Percentiles rank a stretch among this genome's conserved stretches.
Evolutionary conservation across 176 grass and related monocot species (phyloP).

Genomic region (Oryza glaberrima): DNA sequence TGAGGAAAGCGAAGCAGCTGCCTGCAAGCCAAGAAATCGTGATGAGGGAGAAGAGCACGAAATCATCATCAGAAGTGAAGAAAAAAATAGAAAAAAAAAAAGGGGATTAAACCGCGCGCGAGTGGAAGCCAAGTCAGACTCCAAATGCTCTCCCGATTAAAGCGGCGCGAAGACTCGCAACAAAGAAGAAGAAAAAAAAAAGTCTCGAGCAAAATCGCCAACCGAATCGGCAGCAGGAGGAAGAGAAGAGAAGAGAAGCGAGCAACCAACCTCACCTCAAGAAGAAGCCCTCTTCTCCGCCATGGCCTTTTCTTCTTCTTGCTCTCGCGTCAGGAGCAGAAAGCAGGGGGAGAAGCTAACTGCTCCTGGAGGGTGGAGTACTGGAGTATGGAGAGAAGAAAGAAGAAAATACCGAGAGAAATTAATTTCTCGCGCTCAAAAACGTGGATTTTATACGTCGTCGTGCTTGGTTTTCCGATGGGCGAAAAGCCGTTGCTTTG

Average conservation of each 20-base stretch:
- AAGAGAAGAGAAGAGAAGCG: not conserved
- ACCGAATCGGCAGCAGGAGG: not conserved
- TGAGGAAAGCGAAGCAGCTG: constrained; percentile 38
- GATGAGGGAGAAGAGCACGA: too few species aligned
- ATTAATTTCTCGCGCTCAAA: not conserved
- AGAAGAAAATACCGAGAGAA: not conserved
- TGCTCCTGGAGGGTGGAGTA: not conserved
- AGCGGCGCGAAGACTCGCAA: not conserved
- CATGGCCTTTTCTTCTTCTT: not conserved
- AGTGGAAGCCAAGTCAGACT: constrained; percentile 9
- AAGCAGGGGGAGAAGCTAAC: not conserved
- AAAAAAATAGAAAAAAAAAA: not conserved
- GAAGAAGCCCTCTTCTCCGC: not conserved
- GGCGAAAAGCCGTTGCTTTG: not conserved
- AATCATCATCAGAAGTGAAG: not conserved
- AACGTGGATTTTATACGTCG: not conserved
- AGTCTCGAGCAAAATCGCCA: not conserved
- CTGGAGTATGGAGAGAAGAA: not conserved
- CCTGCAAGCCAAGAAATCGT: constrained; percentile 22
- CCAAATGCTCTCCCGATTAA: constrained; percentile 21
- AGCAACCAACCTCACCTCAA: not conserved
- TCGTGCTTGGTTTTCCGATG: not conserved
- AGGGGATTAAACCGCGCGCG: not conserved
- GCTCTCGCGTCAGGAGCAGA: not conserved
- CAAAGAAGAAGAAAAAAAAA: not conserved